Evolutionary conservation across 2,329 filamentous ascomycete species (phyloP).

Genomic region (Penicillium digitatum): DNA sequence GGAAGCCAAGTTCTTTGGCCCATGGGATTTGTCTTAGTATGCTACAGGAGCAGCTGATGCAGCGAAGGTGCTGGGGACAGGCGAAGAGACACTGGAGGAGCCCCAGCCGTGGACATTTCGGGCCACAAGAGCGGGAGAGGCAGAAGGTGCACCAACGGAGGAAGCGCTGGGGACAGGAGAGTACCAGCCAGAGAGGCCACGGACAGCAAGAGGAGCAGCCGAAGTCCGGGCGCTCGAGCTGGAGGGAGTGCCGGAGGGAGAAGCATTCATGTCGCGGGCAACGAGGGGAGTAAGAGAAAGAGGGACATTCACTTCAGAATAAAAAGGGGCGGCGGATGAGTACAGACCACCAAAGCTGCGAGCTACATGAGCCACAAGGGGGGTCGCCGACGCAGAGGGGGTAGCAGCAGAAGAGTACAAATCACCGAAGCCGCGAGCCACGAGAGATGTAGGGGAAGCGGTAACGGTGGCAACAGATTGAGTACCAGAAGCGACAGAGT

Average conservation of each 20-base stretch:
- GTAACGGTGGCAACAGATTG: neutral
- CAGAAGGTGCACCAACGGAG: neutral
- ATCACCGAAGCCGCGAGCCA: conserved; percentile 11
- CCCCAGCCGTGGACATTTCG: conserved; percentile 1
- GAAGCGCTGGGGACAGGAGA: neutral
- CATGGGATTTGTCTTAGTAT: conserved; percentile 9
- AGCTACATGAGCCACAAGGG: neutral
- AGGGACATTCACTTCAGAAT: neutral
- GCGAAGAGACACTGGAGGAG: conserved; percentile 10
- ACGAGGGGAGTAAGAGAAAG: neutral
- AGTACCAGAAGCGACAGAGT: conserved; percentile 2
- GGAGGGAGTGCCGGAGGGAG: neutral
- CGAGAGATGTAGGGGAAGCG: conserved; percentile 7
- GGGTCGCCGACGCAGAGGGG: neutral
- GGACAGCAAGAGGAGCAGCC: conserved; percentile 8
- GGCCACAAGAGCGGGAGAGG: conserved; percentile 6
- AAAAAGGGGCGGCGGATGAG: neutral
- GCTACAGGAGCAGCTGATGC: conserved; percentile 10
- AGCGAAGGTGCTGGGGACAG: conserved; percentile 12
- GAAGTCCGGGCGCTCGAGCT: neutral
- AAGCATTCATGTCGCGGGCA: neutral
- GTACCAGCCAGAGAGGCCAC: conserved; percentile 6
- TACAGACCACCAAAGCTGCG: neutral
- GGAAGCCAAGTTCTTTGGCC: neutral
- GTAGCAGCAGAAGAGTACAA: neutral